Conservation (phyloP, 2,329 filamentous ascomycete species). For the Helminthosporium solani region DNA sequence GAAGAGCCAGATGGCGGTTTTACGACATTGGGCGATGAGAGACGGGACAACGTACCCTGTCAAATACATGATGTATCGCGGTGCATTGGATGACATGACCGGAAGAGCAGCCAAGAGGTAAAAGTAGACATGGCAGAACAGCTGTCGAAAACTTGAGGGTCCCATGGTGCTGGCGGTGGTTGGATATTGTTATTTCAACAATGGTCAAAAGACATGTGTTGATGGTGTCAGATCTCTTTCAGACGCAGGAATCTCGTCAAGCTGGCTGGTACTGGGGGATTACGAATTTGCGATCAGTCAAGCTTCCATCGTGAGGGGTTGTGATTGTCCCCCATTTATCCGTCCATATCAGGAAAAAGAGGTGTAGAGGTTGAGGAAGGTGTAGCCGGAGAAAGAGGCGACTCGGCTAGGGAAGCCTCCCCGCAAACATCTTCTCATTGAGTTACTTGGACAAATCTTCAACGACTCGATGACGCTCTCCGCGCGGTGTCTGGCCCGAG, state of each 20-base stretch:
- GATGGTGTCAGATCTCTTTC: no score
- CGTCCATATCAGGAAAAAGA: not conserved
- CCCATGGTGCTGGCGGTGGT: not conserved
- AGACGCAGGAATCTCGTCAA: not conserved
- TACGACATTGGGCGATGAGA: not conserved
- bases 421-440: not conserved
- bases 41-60: conserved; percentile 11
- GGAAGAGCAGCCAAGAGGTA: not conserved
- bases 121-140: not conserved
- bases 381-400: not conserved
- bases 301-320: not conserved
- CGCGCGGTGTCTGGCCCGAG: conserved; percentile 16
- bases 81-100: not conserved
- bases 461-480: conserved; percentile 19
- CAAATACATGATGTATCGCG: conserved; percentile 18
- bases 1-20: not conserved
- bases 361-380: not conserved
- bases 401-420: not conserved
- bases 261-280: not conserved
- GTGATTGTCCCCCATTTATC: not conserved
- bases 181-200: no score
- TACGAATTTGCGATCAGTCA: no score
- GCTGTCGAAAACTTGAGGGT: not conserved
- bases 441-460: not conserved
- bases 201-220: no score